Evolutionary conservation across 352 stramenopile species (phyloP), one percentile per base, ranked within the genome.

Genomic region (Pythium phragmitis): DNA sequence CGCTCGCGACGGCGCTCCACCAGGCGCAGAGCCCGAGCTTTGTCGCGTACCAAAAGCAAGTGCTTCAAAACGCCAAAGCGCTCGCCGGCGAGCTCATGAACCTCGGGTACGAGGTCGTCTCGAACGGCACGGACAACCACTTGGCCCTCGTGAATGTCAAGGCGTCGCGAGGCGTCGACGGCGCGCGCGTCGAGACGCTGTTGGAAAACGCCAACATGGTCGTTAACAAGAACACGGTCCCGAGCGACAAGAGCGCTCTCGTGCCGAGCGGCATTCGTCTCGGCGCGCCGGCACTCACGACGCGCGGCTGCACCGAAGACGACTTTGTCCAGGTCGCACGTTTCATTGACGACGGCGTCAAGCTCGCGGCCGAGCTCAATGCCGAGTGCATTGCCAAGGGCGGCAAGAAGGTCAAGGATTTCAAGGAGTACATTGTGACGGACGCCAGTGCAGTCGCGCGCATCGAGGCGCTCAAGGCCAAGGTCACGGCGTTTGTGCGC

Each of bases 171-270:
- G 82, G 85, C n/a, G 89, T 98, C 51, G 94, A 98, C 69, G 92
- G 92, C n/a, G 94, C 97, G 13, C 91, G 96, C 51, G 94, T 99
- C 8, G 97, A 99, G 80, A 89, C 94, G 28, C 82, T 99, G 45
- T 72, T 99, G 7, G 97, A 99, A 72, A 82, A 98, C 65, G 91
- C 88, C 59, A 96, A 98, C 79, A 98, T 99, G 69, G 95, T 98
- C 21, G 96, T 96, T 52, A 99, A 99, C 87, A 99, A 99, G 80
- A 99, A 99, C 82, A 98, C 96, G 16, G 86, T 99, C 42, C 97
- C 96, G 2, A 94, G 96, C 34, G 97, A 99, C 84, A 99, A 91
- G 68, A 98, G 91, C 47, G 97, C 97, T 11, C 87, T 99, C 7
- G 97, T 96, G 58, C 97, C 97, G 13, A 94, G 96, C 54, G 97